Evolutionary conservation across 108 stramenopile species (phyloP).

Genomic region (Fragilaria radians): DNA sequence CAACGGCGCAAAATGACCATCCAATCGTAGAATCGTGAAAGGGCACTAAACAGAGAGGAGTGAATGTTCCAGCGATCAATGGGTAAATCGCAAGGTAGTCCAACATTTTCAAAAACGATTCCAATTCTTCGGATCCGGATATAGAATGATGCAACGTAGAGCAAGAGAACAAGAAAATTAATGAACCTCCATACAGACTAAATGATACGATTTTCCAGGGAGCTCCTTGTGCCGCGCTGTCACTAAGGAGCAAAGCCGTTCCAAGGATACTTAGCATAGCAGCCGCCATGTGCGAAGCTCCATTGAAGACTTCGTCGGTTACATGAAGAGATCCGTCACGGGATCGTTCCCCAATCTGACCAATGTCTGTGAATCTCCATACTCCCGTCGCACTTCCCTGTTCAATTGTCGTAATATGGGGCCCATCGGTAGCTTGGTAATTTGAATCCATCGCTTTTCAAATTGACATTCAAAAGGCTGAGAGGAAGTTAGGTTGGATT

Average conservation of each 20-base stretch:
- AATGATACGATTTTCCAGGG: slow-evolving; percentile 78
- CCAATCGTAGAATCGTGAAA: slow-evolving; percentile 55
- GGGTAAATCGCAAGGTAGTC: slow-evolving; percentile 81
- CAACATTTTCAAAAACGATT: slow-evolving; percentile 49
- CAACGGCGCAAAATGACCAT: slow-evolving; percentile 65
- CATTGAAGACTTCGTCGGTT: slow-evolving; percentile 78
- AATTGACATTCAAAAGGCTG: no score
- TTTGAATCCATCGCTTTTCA: no score
- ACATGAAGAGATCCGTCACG: slow-evolving; percentile 54
- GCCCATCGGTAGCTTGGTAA: no score
- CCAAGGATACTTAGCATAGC: slow-evolving; percentile 50
- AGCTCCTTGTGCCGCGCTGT: slow-evolving; percentile 20
- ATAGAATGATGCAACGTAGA: slow-evolving; percentile 69
- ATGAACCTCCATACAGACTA: slow-evolving; percentile 49
- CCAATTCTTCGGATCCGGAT: slow-evolving; percentile 32
- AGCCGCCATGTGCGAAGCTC: slow-evolving; percentile 58
- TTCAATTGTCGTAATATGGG: no score
- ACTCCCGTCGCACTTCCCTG: no score
- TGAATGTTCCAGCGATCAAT: slow-evolving; percentile 77
- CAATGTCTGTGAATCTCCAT: slow-evolving; percentile 47
- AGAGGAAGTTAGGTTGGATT: no score
- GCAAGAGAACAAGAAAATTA: slow-evolving; percentile 57
- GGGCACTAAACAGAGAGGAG: slow-evolving; percentile 71
- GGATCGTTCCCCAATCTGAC: slow-evolving; percentile 28
- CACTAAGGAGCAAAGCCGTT: slow-evolving; percentile 40